Percentiles rank a stretch among this genome's conserved stretches.
These are phyloP conservation scores for Pseudophaeomoniella oleicola DNA, from an alignment of 2,329 filamentous ascomycete species.

Conservation along the genomic window DNA sequence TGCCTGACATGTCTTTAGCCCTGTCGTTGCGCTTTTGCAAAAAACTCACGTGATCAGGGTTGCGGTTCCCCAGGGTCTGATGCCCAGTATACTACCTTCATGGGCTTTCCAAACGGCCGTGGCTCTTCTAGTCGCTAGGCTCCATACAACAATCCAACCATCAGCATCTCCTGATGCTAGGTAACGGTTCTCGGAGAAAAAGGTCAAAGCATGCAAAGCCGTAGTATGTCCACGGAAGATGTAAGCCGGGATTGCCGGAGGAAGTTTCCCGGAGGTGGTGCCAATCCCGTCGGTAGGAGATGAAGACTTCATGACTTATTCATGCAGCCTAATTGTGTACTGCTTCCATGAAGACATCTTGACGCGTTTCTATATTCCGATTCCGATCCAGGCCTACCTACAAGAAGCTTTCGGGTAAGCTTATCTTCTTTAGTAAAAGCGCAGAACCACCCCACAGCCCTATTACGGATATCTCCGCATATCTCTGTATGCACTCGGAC, in stretches of 20 bases:
- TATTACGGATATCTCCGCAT: too few relatives aligned
- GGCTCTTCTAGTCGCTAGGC: constrained; percentile 64
- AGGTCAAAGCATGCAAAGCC: constrained; percentile 62
- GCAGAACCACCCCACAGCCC: too few relatives aligned
- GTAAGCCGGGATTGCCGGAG: constrained; percentile 44
- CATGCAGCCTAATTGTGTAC: not conserved
- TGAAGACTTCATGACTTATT: not conserved
- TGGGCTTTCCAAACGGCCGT: constrained; percentile 80
- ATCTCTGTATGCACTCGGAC: too few relatives aligned
- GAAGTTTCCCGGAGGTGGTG: constrained; percentile 10
- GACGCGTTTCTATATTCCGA: not conserved
- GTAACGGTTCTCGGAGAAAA: constrained; percentile 58
- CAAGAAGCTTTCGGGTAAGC: not conserved
- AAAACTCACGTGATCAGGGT: constrained; percentile 66
- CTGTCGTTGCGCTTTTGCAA: not conserved
- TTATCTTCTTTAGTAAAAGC: not conserved
- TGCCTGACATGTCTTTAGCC: constrained; percentile 43
- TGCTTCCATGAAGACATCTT: not conserved
- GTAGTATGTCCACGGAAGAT: constrained; percentile 76
- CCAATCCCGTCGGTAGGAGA: constrained; percentile 3
- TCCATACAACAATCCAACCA: constrained; percentile 80
- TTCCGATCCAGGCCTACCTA: not conserved
- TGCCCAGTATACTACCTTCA: constrained; percentile 57
- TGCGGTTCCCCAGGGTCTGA: constrained; percentile 56
- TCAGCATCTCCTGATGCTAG: constrained; percentile 80